These are phyloP conservation scores for Sugiyamaella mastotermitis DNA, from an alignment of 805 yeast species.

Conservation along the genomic window DNA sequence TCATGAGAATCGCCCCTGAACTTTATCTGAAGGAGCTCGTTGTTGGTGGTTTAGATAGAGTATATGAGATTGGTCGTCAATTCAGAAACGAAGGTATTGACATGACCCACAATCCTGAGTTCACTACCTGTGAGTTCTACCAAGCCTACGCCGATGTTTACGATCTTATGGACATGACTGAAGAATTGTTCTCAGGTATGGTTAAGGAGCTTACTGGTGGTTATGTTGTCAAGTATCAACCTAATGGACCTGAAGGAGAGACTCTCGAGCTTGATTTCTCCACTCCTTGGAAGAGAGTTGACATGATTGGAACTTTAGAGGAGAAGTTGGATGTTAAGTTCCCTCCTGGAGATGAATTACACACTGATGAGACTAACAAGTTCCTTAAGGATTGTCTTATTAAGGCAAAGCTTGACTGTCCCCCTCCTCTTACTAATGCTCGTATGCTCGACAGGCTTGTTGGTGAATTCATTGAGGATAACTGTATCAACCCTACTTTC, in stretches of 20 bases:
- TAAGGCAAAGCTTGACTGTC: conserved; percentile 78
- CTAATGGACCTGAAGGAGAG: conserved; percentile 81
- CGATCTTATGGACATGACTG: conserved; percentile 88
- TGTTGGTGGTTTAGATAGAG: conserved; percentile 97
- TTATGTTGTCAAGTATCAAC: conserved; percentile 82
- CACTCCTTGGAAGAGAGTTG: conserved; percentile 98
- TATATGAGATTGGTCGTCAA: conserved; percentile 97
- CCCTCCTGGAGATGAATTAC: conserved; percentile 94
- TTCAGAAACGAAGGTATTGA: conserved; percentile 98
- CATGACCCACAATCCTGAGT: conserved; percentile 98
- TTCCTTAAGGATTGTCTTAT: conserved; percentile 77
- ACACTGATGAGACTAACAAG: conserved; percentile 87
- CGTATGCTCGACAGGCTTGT: conserved; percentile 98
- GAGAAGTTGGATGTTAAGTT: conserved; percentile 77
- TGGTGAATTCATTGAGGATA: conserved; percentile 86
- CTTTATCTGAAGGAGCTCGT: conserved; percentile 92
- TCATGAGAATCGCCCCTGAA: conserved; percentile 98
- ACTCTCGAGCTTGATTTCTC: conserved; percentile 77
- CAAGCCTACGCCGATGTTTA: conserved; percentile 97
- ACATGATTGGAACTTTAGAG: conserved; percentile 95
- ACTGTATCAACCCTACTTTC: conserved; percentile 93
- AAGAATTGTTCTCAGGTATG: conserved; percentile 90
- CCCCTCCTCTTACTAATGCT: conserved; percentile 92
- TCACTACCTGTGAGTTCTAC: conserved; percentile 97
- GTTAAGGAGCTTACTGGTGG: conserved; percentile 91